These are phyloP conservation scores for Trichoderma gamsii DNA, from an alignment of 495 filamentous ascomycete genomes.

Conservation along the genomic window DNA sequence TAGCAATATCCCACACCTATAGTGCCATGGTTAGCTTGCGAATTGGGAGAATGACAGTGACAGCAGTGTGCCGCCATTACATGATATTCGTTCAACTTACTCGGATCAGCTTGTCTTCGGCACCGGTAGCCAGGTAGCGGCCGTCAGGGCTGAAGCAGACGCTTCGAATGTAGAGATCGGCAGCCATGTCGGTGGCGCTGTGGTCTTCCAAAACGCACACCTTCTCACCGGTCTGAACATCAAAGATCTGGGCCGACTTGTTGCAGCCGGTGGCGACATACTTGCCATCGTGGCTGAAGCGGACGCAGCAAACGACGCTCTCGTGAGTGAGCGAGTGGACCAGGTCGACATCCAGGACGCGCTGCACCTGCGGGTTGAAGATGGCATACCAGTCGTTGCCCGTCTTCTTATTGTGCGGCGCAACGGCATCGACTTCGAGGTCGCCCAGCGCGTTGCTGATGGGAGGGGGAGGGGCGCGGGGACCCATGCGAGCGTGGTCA, in stretches of 20 bases:
- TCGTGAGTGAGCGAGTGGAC: conserved; percentile 82
- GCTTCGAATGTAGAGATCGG: conserved; percentile 80
- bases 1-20: conserved; percentile 83
- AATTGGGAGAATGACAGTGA: too few relatives aligned
- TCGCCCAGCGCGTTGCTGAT: conserved; percentile 75
- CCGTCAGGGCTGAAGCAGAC: conserved; percentile 92
- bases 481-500: conserved; percentile 36
- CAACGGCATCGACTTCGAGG: conserved; percentile 76
- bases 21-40: too few relatives aligned
- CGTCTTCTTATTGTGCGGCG: conserved; percentile 75
- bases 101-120: conserved; percentile 85
- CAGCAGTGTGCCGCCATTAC: too few relatives aligned
- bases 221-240: conserved; percentile 71
- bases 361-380: conserved; percentile 79
- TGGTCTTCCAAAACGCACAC: conserved; percentile 78
- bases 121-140: conserved; percentile 80
- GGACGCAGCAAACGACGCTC: conserved; percentile 85
- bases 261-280: conserved; percentile 89
- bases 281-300: conserved; percentile 83
- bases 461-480: conserved; percentile 39
- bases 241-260: conserved; percentile 83
- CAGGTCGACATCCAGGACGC: conserved; percentile 78
- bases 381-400: conserved; percentile 82
- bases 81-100: conserved; percentile 42
- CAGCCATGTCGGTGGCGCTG: conserved; percentile 60